Evolutionary conservation across 78 protist genomes (phyloP).

Genomic region (Monosiga brevicollis): DNA sequence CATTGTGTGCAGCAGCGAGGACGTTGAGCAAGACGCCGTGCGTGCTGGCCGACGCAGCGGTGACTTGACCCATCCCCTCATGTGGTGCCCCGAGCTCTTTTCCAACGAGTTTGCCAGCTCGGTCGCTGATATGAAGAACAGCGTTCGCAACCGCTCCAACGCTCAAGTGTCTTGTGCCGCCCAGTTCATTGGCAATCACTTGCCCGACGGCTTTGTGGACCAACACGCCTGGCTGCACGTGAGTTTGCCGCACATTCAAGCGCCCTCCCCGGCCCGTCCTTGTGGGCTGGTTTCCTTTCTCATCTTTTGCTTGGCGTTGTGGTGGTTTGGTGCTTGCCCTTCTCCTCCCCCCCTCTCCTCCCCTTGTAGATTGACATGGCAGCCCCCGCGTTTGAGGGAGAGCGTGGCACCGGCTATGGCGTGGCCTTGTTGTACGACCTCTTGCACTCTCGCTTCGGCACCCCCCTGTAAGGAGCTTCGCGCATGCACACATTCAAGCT

Average conservation of each 20-base stretch:
- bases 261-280: no score
- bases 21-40: neutral
- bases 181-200: neutral
- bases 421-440: slow-evolving; percentile 13
- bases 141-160: neutral
- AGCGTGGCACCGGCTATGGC: slow-evolving; percentile 32
- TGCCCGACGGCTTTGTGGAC: neutral
- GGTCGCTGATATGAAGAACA: neutral
- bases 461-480: neutral
- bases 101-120: neutral
- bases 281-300: no score
- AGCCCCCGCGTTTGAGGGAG: slow-evolving; percentile 2
- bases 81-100: neutral
- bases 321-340: no score
- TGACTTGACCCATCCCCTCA: neutral
- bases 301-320: no score
- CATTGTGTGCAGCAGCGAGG: neutral
- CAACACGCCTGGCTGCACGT: neutral
- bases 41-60: neutral
- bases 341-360: no score
- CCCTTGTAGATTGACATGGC: slow-evolving; percentile 26
- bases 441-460: neutral
- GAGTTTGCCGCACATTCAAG: no score
- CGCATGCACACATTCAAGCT: neutral
- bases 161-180: neutral